Evolutionary conservation across 2,329 filamentous ascomycete species (phyloP), one percentile per base, ranked within the genome.

Genomic region (Arthrobotrys sphaeroides): DNA sequence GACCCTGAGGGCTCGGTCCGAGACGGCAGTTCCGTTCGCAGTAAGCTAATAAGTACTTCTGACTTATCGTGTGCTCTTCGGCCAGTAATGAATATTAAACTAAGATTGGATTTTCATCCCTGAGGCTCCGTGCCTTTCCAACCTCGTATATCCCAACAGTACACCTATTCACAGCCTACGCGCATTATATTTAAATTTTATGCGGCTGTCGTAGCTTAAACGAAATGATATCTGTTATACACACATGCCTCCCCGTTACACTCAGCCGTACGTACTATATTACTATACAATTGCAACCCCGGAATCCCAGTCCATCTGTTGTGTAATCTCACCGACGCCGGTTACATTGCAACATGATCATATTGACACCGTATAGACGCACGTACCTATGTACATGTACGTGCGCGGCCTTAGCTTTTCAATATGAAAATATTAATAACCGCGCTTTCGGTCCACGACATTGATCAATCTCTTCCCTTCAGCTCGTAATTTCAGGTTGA

Each of bases 401-500:
- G n/a, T n/a, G n/a, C n/a, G 4, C n/a, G 7, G 7, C n/a, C n/a
- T 33, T 45, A 18, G 26, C 16, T 55, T n/a, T n/a, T n/a, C n/a
- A n/a, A n/a, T n/a, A n/a, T n/a, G n/a, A 38, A 22, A 40, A n/a
- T 16, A 5, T 40, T 64, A 91, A 82, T 91, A 91, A 3, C 88
- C 89, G 80, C 84, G 87, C 78, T 85, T 83, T 80, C 87, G 83
- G 80, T 87, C 83, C 68, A 90, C 89, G 42, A 86, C 83, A 83
- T 91, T 91, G 40, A 90, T 83, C 82, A 90, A 81, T 64, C 80
- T 80, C 80, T 85, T 83, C 2, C 88, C 88, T 70, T 82, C 84
- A 79, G 85, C 83, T 78, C 85, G 78, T 78, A 85, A 82, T 67
- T 82, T 83, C 77, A 91, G 78, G 82, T 91, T 91, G 78, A 84